A percentile compares a stretch with the other conserved stretches of the same genome.
Evolutionary conservation across 176 grass and related monocot genomes (phyloP).

Genomic region (Avena atlantica): DNA sequence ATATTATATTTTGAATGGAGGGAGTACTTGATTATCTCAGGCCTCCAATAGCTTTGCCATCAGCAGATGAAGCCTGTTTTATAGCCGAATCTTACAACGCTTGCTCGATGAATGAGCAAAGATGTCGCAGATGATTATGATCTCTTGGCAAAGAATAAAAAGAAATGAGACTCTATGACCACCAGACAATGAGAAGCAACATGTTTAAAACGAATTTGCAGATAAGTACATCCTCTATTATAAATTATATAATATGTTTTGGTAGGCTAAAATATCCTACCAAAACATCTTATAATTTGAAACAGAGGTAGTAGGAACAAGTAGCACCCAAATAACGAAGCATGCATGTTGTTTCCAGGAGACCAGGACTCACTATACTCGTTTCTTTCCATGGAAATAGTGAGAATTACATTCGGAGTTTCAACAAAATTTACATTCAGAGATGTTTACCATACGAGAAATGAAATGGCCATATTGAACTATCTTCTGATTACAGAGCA

Average conservation of each 20-base stretch:
- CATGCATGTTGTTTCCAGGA: not conserved
- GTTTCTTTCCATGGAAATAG: not conserved
- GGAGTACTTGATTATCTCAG: not conserved
- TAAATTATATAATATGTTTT: not conserved
- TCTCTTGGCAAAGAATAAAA: not conserved
- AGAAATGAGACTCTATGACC: not conserved
- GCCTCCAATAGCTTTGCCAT: not conserved
- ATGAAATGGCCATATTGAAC: not conserved
- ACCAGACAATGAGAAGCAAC: not conserved
- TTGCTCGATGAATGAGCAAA: not conserved
- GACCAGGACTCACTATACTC: not conserved
- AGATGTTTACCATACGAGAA: not conserved
- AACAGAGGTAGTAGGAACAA: not conserved
- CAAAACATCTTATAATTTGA: not conserved
- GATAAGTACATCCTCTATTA: not conserved
- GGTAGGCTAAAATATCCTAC: no score
- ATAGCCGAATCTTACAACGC: not conserved
- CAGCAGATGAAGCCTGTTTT: not conserved
- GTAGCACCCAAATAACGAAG: slow-evolving; percentile 33
- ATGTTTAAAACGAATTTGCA: slow-evolving; percentile 1
- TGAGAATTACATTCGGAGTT: not conserved
- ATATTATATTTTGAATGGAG: no score
- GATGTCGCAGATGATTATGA: not conserved
- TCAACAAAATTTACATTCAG: not conserved
- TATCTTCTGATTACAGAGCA: not conserved